phyloP scores from a whole-genome alignment of 345 rosid genomes.

The Cochlearia excelsa region DNA sequence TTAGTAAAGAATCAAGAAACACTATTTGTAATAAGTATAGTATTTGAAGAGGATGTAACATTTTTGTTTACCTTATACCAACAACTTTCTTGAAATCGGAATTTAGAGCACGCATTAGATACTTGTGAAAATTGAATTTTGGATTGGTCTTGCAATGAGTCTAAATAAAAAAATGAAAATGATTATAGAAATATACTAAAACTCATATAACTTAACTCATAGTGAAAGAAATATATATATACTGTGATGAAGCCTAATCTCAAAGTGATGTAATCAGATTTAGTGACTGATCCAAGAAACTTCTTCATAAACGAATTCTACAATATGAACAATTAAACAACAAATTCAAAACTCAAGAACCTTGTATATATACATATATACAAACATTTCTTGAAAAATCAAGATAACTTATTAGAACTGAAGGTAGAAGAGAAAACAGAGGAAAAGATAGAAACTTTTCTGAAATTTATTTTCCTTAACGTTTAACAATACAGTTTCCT shows the following conservation, averaged over 20 bases:
- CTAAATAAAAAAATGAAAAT: constrained; percentile 33
- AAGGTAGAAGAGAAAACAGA: no score
- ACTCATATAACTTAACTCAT: not conserved
- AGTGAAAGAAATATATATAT: constrained; percentile 1
- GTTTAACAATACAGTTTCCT: no score
- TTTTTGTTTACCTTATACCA: constrained; percentile 63
- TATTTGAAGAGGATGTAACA: not conserved
- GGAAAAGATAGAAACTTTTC: no score
- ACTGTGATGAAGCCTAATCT: constrained; percentile 86
- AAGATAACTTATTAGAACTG: not conserved
- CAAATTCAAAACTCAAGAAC: constrained; percentile 11
- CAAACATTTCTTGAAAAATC: not conserved
- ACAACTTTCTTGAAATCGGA: constrained; percentile 94
- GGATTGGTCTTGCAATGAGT: constrained; percentile 74
- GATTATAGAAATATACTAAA: not conserved
- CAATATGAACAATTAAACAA: constrained; percentile 11
- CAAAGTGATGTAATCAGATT: constrained; percentile 72
- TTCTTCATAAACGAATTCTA: constrained; percentile 91
- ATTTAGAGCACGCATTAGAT: constrained; percentile 84
- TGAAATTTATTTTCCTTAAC: no score
- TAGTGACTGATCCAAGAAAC: constrained; percentile 68
- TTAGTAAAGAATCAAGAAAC: constrained; percentile 18
- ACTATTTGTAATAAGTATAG: not conserved
- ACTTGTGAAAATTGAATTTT: constrained; percentile 76
- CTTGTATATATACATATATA: not conserved